A percentile compares a stretch with the other conserved stretches of the same genome.
These are phyloP conservation scores for Monosporascus ibericus DNA, from an alignment of 2,329 filamentous ascomycete genomes.

Conservation along the genomic window DNA sequence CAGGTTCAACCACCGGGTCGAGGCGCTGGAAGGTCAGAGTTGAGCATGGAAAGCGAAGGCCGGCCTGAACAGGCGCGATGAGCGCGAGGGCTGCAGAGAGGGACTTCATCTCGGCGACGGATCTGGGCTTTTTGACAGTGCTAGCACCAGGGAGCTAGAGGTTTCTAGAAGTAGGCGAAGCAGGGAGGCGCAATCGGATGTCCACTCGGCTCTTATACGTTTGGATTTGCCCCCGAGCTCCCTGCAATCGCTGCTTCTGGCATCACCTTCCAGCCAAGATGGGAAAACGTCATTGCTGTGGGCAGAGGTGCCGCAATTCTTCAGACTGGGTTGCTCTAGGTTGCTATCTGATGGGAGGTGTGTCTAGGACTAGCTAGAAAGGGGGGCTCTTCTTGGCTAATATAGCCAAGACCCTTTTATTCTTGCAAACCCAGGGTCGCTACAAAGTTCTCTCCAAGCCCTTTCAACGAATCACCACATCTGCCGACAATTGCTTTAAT, in stretches of 20 bases:
- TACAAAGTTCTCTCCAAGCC: no score
- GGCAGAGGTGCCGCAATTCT: no score
- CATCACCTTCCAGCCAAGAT: not conserved
- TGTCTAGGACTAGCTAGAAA: no score
- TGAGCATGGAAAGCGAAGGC: conserved; percentile 13
- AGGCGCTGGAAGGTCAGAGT: conserved; percentile 12
- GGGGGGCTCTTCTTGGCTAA: no score
- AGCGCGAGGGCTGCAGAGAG: conserved; percentile 4
- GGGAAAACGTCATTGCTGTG: conserved; percentile 3
- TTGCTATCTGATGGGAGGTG: no score
- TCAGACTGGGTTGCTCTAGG: no score
- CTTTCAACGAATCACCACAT: no score
- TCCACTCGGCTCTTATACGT: conserved; percentile 4
- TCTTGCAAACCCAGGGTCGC: no score
- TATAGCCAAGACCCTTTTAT: no score
- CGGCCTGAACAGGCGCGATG: conserved; percentile 8
- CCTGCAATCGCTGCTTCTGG: not conserved
- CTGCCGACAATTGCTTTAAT: not conserved
- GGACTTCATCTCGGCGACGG: conserved; percentile 6
- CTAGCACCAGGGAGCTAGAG: conserved; percentile 4
- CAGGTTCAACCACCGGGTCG: conserved; percentile 12
- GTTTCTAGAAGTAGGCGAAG: conserved; percentile 1
- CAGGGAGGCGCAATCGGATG: not conserved
- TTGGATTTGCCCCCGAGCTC: not conserved
- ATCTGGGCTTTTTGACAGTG: not conserved